phyloP scores from a whole-genome alignment of 352 stramenopile genomes.

The Phytopythium aichiense region DNA sequence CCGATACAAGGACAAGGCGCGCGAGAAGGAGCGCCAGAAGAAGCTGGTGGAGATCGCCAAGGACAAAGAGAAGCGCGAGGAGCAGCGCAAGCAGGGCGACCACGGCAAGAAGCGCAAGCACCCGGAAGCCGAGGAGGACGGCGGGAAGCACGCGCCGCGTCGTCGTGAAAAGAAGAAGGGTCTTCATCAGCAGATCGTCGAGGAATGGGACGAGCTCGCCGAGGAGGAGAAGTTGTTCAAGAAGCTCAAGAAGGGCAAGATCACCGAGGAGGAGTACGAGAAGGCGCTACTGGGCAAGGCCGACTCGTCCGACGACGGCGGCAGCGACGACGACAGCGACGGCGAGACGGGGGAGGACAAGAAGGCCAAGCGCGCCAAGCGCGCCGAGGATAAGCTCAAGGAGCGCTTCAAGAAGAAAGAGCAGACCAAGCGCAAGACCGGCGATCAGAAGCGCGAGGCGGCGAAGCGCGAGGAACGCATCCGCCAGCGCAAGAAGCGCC shows the following conservation, averaged over 20 bases:
- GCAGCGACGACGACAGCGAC: conserved; percentile 21
- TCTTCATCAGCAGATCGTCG: conserved; percentile 94
- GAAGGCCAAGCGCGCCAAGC: conserved; percentile 39
- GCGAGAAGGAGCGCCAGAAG: conserved; percentile 96
- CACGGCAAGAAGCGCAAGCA: conserved; percentile 61
- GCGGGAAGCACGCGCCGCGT: conserved; percentile 64
- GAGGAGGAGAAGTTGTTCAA: conserved; percentile 97
- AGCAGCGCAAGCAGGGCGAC: conserved; percentile 46
- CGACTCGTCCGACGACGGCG: conserved; percentile 30
- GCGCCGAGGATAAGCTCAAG: conserved; percentile 63
- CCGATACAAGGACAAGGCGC: conserved; percentile 94
- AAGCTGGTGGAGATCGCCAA: conserved; percentile 80
- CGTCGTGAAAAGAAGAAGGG: conserved; percentile 95
- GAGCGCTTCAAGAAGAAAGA: conserved; percentile 87
- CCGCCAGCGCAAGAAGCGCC: conserved; percentile 71
- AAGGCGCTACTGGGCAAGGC: conserved; percentile 63
- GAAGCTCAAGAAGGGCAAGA: conserved; percentile 97
- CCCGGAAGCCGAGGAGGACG: conserved; percentile 55
- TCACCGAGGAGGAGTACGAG: conserved; percentile 93
- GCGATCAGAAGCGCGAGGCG: conserved; percentile 65
- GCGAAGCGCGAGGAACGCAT: conserved; percentile 81
- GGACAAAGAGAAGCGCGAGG: conserved; percentile 65
- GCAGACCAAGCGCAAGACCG: conserved; percentile 62
- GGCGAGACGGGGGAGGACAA: conserved; percentile 37
- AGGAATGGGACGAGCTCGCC: conserved; percentile 99